A percentile compares a stretch with the other conserved stretches of the same genome.
Evolutionary conservation across 371 early-diverging fungal species (phyloP).

Genomic region (Zychaea mexicana): DNA sequence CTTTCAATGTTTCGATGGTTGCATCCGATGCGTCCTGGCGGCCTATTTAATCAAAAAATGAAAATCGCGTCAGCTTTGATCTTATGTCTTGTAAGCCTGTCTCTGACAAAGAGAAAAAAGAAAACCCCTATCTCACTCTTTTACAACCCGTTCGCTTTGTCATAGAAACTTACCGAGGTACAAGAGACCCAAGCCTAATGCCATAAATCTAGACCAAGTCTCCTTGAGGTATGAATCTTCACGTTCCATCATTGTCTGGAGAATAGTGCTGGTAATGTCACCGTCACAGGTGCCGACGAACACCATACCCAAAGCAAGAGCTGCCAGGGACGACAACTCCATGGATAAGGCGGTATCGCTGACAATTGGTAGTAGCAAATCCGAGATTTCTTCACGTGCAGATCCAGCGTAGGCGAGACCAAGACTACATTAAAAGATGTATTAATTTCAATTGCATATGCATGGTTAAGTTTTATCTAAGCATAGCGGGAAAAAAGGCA

Average conservation of each 20-base stretch:
- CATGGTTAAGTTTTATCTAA: background rate
- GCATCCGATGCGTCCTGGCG: conserved; percentile 90
- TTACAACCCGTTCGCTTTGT: background rate
- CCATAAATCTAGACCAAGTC: conserved; percentile 88
- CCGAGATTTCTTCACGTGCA: conserved; percentile 82
- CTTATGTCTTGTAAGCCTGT: background rate
- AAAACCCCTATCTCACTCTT: background rate
- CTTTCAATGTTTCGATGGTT: conserved; percentile 93
- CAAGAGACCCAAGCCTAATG: conserved; percentile 87
- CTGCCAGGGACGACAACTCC: conserved; percentile 90
- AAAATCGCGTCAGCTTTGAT: background rate
- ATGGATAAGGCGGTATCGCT: conserved; percentile 85
- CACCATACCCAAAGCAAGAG: conserved; percentile 89
- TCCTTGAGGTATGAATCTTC: conserved; percentile 84
- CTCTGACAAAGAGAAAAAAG: background rate
- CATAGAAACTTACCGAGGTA: conserved; percentile 60
- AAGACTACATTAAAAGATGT: conserved; percentile 52
- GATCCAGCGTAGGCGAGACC: conserved; percentile 96
- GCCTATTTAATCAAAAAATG: conserved; percentile 43
- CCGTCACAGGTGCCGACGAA: conserved; percentile 92
- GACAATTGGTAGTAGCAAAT: conserved; percentile 83
- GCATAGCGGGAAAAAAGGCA: background rate
- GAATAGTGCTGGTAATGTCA: conserved; percentile 88
- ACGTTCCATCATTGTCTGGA: conserved; percentile 96
- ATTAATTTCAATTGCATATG: too few relatives aligned